phyloP scores from a whole-genome alignment of 129 eudicot species.

The Ambrosia trifida region DNA sequence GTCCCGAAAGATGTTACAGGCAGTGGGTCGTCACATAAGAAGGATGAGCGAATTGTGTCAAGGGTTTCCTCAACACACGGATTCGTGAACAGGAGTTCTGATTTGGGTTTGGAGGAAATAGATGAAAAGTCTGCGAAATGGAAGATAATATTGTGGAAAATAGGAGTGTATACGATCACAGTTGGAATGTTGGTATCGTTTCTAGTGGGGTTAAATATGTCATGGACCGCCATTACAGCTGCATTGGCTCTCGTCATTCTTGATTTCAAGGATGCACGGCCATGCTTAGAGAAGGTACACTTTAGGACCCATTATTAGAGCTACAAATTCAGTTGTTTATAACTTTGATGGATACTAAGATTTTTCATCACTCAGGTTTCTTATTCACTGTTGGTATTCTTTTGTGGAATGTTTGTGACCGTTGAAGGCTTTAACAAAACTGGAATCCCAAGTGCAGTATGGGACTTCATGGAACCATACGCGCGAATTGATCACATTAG shows the following conservation, averaged over 20 bases:
- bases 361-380: constrained; percentile 57
- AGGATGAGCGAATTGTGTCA: constrained; percentile 37
- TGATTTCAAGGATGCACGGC: constrained; percentile 90
- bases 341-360: background rate
- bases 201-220: constrained; percentile 81
- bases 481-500: constrained; percentile 58
- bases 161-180: constrained; percentile 72
- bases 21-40: constrained; percentile 20
- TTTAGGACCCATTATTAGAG: background rate
- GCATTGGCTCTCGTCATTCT: constrained; percentile 93
- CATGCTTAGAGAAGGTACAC: constrained; percentile 73
- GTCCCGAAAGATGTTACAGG: constrained; percentile 41
- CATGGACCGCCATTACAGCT: constrained; percentile 94
- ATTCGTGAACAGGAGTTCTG: constrained; percentile 14
- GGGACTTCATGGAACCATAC: constrained; percentile 89
- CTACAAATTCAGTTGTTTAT: background rate
- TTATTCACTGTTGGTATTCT: constrained; percentile 85
- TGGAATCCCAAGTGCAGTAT: constrained; percentile 79
- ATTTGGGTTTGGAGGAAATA: constrained; percentile 37
- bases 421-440: constrained; percentile 90
- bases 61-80: constrained; percentile 35
- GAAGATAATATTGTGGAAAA: constrained; percentile 70
- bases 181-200: constrained; percentile 78
- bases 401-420: constrained; percentile 90
- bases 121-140: constrained; percentile 43